Evolutionary conservation across 2,329 filamentous ascomycete species (phyloP), one percentile per base, ranked within the genome.

Genomic region (Colletotrichum sidae): DNA sequence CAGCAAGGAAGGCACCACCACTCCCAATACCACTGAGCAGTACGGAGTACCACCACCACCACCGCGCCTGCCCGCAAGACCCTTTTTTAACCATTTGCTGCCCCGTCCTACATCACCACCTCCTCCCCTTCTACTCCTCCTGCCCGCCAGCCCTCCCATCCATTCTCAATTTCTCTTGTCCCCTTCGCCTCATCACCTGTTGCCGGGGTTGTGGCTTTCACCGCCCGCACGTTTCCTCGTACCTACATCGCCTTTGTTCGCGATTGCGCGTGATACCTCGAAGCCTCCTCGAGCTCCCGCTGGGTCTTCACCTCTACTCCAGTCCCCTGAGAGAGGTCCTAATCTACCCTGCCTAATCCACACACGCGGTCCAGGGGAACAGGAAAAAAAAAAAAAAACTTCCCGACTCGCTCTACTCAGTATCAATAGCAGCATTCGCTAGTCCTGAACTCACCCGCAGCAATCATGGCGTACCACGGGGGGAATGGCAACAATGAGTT

Each of bases 401-500:
- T 55, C 33, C 35, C 37, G 41, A 51, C 34, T n/a, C 8, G 34
- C 50, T 17, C 17, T 34, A 50, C n/a, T 52, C 39, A 35, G 12
- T 38, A 65, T 17, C 11, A 50, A 44, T 38, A 62, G 34, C 53
- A 60, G 45, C 42, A 46, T 45, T 60, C 41, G 57, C 34, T 60
- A 46, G 45, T 46, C 8, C 50, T 51, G 49, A 65, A 50, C 47
- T 58, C 49, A 60, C 46, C 53, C 41, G 37, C 60, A 72, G 68
- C 66, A 70, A 77, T 63, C 65, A 81, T 81, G 80, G 89, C 89
- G 73, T 91, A 91, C 78, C 86, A 87, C 78, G 86, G 87, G 84
- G 67, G 80, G 82, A 54, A 66, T 15, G 75, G 80, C 33, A 60
- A 60, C 41, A 25, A 25, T 25, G 49, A 60, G 12, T 90, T 88